phyloP scores from a whole-genome alignment of 2,329 filamentous ascomycete species.

The Colletotrichum ledebouriae region DNA sequence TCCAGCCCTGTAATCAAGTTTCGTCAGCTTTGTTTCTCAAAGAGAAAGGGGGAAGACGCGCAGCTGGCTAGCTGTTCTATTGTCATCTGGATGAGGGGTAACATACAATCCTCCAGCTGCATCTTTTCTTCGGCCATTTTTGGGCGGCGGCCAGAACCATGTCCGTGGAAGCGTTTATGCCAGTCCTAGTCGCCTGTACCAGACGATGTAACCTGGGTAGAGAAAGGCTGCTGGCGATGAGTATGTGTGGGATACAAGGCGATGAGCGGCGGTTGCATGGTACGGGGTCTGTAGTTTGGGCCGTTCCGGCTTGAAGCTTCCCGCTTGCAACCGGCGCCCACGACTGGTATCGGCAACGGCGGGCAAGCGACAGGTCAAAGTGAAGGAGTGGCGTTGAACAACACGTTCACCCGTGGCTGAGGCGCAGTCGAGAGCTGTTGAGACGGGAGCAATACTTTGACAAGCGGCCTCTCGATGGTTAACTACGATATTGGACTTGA shows the following conservation, averaged over 20 bases:
- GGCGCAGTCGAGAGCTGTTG: not conserved
- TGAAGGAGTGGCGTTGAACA: not conserved
- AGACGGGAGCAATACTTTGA: slow-evolving; percentile 11
- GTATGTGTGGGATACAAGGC: slow-evolving; percentile 31
- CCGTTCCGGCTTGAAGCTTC: slow-evolving; percentile 35
- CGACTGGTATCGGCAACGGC: slow-evolving; percentile 24
- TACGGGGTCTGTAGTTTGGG: slow-evolving; percentile 27
- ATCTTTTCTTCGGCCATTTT: slow-evolving; percentile 83
- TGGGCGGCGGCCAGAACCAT: slow-evolving; percentile 53
- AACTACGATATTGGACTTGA: not conserved
- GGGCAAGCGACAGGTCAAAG: not conserved
- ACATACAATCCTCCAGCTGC: slow-evolving; percentile 89
- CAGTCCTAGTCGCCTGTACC: slow-evolving; percentile 27
- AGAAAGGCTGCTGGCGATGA: slow-evolving; percentile 27
- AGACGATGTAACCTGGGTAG: slow-evolving; percentile 8
- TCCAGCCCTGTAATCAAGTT: slow-evolving; percentile 79
- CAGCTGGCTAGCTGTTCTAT: slow-evolving; percentile 37
- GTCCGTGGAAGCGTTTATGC: slow-evolving; percentile 9
- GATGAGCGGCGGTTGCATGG: slow-evolving; percentile 31
- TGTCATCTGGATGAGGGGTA: slow-evolving; percentile 27
- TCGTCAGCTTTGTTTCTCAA: slow-evolving; percentile 37
- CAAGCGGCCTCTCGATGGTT: slow-evolving; percentile 26
- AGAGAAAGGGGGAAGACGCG: slow-evolving; percentile 11
- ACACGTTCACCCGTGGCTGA: slow-evolving; percentile 12
- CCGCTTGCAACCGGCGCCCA: slow-evolving; percentile 36